Base-by-base conservation (phyloP, 2,329 filamentous ascomycete genomes). In the Trichophyton rubrum region DNA sequence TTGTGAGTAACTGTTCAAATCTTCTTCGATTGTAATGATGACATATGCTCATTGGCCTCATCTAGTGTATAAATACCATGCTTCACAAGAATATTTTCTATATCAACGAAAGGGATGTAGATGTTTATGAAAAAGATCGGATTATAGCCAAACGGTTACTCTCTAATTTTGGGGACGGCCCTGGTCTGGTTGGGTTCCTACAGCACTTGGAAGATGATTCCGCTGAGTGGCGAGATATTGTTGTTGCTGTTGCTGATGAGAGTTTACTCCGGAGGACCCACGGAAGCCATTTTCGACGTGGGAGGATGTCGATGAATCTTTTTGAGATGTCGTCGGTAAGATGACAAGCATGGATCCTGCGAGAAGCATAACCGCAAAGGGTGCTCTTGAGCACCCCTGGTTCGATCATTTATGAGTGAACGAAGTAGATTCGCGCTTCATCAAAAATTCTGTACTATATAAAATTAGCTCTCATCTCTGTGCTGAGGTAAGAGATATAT, bases 331-430 rank as follows among this genome's bases (percentile, higher is more conserved):
- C 8, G 1, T 47, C 11, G 8, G 0, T 8, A 47, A 22, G 20
- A 47, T 47, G 43, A 47, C 43, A 13, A 47, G 43, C 15, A 7
- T 47, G 2, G 43, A 47, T 8, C 24, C 51, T 38, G 13, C 51
- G 15, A 38, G 51, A 30, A 56, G 51, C 13, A 35, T 33, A 15
- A 38, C 51, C 1, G 51, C 33, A 11, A 56, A 56, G 13, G 51
- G 20, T 38, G 24, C 51, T 0, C 51, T 56, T 56, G 27, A 56
- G 17, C 33, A 38, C 17, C 51, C 51, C 33, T 56, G 51, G 51
- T 22, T 56, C 24, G 0, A 20, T 13, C 2, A 22, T 47, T 24
- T 47, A 63, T 2, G 20, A 70, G 61, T 2, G 68, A 59, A 0
- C 33, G 9, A 38, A 13, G 33, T 13, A 38, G 33, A 38, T 11